These are phyloP conservation scores for Passiflora organensis DNA, from an alignment of 345 rosid genomes.

Conservation along the genomic window DNA sequence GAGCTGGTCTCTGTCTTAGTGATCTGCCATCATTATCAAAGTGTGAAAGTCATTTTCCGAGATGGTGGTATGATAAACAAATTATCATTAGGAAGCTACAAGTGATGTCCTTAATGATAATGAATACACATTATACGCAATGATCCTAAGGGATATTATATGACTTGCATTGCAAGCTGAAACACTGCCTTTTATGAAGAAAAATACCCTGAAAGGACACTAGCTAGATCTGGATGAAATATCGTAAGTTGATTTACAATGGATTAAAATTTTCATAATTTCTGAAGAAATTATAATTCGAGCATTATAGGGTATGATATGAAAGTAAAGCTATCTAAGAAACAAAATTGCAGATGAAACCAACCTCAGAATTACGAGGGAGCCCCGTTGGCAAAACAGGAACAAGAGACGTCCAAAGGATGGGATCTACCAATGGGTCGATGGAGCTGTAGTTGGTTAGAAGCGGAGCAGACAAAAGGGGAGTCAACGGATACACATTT, in stretches of 20 bases:
- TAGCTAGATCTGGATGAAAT: no score
- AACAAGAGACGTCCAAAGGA: constrained; percentile 73
- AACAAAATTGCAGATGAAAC: constrained; percentile 3
- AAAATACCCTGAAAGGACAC: no score
- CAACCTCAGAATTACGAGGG: constrained; percentile 67
- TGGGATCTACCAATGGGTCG: constrained; percentile 74
- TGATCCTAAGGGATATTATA: neutral
- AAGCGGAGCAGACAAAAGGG: constrained; percentile 82
- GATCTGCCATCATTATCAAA: constrained; percentile 46
- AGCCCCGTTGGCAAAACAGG: constrained; percentile 65
- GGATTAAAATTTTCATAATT: neutral
- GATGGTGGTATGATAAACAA: no score
- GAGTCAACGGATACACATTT: constrained; percentile 65
- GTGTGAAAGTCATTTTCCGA: neutral
- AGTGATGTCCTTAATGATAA: neutral
- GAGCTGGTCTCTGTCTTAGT: constrained; percentile 66
- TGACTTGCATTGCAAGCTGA: neutral
- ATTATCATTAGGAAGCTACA: no score
- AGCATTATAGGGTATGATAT: neutral
- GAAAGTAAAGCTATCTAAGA: neutral
- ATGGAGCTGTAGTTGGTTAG: constrained; percentile 66
- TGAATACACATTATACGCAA: neutral
- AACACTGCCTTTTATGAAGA: no score
- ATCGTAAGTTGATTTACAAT: no score
- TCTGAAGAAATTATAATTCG: neutral